phyloP scores from a whole-genome alignment of 2,329 filamentous ascomycete species.

The Apiospora kogelbergensis region DNA sequence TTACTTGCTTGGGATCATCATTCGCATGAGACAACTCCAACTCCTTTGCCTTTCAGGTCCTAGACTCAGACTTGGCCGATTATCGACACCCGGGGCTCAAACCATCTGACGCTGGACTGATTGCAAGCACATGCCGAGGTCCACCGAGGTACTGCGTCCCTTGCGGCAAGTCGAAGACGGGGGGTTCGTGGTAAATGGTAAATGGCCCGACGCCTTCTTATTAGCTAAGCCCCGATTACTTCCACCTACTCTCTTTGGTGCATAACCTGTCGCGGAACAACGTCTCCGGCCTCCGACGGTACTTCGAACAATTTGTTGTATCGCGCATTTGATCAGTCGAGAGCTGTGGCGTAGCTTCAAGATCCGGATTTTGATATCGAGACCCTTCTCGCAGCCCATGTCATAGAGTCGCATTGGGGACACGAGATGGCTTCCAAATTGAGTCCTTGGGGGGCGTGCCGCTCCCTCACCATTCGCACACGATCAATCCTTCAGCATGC shows the following conservation, averaged over 20 bases:
- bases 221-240: not conserved
- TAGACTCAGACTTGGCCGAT: not conserved
- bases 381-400: not conserved
- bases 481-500: constrained; percentile 18
- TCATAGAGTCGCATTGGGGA: not conserved
- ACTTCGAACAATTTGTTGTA: constrained; percentile 2
- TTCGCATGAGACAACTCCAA: constrained; percentile 1
- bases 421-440: constrained; percentile 31
- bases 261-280: not conserved
- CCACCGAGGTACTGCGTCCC: constrained; percentile 13
- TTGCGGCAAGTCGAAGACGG: constrained; percentile 1
- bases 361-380: not conserved
- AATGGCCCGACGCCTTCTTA: not conserved
- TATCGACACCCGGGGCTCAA: not conserved
- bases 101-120: constrained; percentile 9
- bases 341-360: not conserved
- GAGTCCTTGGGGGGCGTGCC: constrained; percentile 28
- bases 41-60: not conserved
- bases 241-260: not conserved
- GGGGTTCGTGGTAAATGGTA: too few relatives aligned
- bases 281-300: not conserved
- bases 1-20: not conserved
- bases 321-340: not conserved
- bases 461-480: constrained; percentile 29
- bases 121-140: constrained; percentile 17